Percentiles rank a stretch among this genome's conserved stretches.
Evolutionary conservation across 2,329 filamentous ascomycete genomes (phyloP).

Genomic region (Hysterium pulicare): DNA sequence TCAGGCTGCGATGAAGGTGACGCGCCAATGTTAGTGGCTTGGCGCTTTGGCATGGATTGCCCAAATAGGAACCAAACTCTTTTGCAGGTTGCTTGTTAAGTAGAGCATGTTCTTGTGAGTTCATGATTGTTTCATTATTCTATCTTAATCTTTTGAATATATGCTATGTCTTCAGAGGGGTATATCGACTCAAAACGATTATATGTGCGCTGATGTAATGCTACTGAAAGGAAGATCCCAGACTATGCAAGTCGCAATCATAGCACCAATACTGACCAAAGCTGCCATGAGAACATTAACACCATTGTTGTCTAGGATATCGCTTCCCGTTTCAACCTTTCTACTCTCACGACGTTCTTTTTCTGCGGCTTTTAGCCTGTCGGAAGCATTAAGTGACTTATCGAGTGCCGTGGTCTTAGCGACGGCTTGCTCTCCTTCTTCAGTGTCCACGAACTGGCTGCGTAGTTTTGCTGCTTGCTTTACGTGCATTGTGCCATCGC

Average conservation of each 20-base stretch:
- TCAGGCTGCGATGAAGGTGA: slow-evolving; percentile 26
- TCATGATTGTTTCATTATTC: too few relatives aligned
- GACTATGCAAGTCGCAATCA: slow-evolving; percentile 48
- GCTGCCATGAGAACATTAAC: slow-evolving; percentile 92
- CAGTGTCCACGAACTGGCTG: slow-evolving; percentile 42
- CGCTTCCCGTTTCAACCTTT: slow-evolving; percentile 62
- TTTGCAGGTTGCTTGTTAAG: neutral
- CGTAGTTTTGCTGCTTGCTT: slow-evolving; percentile 29
- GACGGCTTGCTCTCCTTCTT: slow-evolving; percentile 35
- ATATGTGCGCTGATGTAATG: too few relatives aligned
- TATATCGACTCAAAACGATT: neutral
- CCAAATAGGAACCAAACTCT: neutral
- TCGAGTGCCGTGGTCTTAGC: slow-evolving; percentile 31
- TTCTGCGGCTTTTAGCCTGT: slow-evolving; percentile 32
- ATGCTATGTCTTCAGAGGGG: neutral
- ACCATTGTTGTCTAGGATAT: slow-evolving; percentile 89
- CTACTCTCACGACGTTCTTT: slow-evolving; percentile 42
- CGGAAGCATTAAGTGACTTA: slow-evolving; percentile 20
- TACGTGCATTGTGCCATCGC: slow-evolving; percentile 26
- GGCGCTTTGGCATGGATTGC: slow-evolving; percentile 12
- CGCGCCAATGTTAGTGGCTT: slow-evolving; percentile 28
- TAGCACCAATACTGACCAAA: slow-evolving; percentile 73
- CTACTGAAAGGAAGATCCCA: slow-evolving; percentile 32
- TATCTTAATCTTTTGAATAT: too few relatives aligned
- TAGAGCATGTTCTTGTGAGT: neutral